Conservation (phyloP, 306 rosid species). For the Begonia loranthoides region DNA sequence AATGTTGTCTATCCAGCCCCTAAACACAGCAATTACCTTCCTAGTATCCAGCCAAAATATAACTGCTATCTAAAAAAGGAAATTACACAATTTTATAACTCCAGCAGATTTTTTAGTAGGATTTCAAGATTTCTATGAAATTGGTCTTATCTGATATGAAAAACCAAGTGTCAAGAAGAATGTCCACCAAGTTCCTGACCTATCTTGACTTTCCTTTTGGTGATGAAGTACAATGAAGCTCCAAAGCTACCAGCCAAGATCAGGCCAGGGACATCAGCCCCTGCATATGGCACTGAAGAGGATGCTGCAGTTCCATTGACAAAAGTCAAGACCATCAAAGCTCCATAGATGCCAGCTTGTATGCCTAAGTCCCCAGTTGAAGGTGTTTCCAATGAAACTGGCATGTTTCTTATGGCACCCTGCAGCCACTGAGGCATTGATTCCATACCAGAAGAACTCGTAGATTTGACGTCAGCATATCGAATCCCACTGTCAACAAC, state of each 20-base stretch:
- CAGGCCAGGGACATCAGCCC: conserved; percentile 87
- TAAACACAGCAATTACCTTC: no score
- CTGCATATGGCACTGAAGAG: conserved; percentile 38
- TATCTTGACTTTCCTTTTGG: conserved; percentile 71
- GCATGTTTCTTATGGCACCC: conserved; percentile 40
- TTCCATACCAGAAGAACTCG: conserved; percentile 32
- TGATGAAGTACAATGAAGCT: conserved; percentile 93
- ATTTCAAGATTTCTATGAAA: no score
- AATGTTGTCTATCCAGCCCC: no score
- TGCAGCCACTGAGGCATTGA: conserved; percentile 81
- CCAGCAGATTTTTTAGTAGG: no score
- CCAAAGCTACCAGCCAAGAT: conserved; percentile 99
- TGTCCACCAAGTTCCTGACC: conserved; percentile 35
- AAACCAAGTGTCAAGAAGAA: no score
- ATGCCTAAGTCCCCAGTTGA: conserved; percentile 61
- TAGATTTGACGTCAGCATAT: conserved; percentile 87
- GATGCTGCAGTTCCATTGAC: conserved; percentile 50
- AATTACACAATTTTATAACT: no score
- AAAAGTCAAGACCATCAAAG: conserved; percentile 72
- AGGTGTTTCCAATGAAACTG: conserved; percentile 67
- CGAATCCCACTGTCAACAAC: conserved; percentile 66
- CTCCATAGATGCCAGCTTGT: conserved; percentile 95
- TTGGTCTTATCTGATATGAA: no score
- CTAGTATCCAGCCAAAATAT: no score
- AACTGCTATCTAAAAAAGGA: no score